Evolutionary conservation across 2,329 filamentous ascomycete genomes (phyloP), one percentile per base, ranked within the genome.

Genomic region (Phaeosphaeria sp.): DNA sequence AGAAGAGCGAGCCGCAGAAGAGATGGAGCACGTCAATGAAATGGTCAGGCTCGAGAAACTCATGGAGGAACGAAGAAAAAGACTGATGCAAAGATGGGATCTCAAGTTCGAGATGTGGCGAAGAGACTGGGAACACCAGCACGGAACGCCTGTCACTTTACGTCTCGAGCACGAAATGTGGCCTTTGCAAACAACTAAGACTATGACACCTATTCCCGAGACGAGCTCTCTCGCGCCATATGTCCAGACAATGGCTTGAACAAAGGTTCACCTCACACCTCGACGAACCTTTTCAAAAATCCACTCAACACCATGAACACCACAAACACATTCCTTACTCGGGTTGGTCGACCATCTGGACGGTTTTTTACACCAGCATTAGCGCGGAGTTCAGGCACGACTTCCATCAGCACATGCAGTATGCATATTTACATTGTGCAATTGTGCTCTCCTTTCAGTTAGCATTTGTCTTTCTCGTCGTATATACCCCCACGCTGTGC

Each of bases 91-190:
- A 48, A 61, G 77, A 56, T 80, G 78, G 79, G 73, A 78, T 42
- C 66, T 80, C 33, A 73, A 72, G 50, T 74, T 73, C 46, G 77
- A 78, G 39, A 75, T 80, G 6, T 75, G 77, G 67, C 67, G 71
- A 11, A 73, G 68, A 56, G 72, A 73, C 49, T 77, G 72, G 72
- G 73, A 76, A 47, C 63, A 57, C 10, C 66, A 76, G 49, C 62
- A 74, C 46, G 56, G 58, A 36, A 62, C 56, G 18, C 52, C 59
- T 10, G 59, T 75, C 2, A 56, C 55, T 6, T 60, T 64, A 20
- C 54, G 48, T 27, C 57, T 76, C 6, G 70, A 72, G 21, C 69
- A 71, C 27, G 72, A 70, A 25, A 60, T 67, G 25, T 77, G 72
- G 71, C 74, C 74, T 1, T 53, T 67, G n/a, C 52, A 60, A 15